These are phyloP conservation scores for Periconia digitata DNA, from an alignment of 2,329 filamentous ascomycete genomes.

Conservation along the genomic window DNA sequence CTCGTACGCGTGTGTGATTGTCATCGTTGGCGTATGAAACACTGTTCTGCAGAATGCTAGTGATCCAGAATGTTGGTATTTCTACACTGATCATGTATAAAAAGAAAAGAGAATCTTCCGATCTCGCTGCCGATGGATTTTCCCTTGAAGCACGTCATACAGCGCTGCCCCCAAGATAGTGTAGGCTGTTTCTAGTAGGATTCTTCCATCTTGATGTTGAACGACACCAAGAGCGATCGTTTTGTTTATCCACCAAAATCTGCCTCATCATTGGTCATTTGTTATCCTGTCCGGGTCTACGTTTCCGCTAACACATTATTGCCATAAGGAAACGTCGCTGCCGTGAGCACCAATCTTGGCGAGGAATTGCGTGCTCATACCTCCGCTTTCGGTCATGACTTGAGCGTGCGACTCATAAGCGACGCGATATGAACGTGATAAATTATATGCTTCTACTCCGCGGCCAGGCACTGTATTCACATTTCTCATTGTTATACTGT, in stretches of 20 bases:
- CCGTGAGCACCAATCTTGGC: conserved; percentile 22
- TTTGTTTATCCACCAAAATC: not conserved
- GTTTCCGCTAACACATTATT: not conserved
- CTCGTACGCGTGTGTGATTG: too few relatives aligned
- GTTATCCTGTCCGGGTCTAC: not conserved
- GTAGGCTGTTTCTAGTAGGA: not conserved
- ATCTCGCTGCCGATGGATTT: not conserved
- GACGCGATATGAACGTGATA: not conserved
- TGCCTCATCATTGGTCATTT: not conserved
- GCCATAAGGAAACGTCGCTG: not conserved
- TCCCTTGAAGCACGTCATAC: not conserved
- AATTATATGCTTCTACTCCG: not conserved
- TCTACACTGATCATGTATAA: too few relatives aligned
- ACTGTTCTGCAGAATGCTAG: too few relatives aligned
- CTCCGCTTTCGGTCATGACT: conserved; percentile 14
- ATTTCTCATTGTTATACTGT: too few relatives aligned
- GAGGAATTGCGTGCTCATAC: conserved; percentile 27
- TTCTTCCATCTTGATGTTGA: not conserved
- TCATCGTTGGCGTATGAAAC: too few relatives aligned
- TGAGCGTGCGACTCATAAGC: conserved; percentile 6
- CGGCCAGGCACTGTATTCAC: not conserved
- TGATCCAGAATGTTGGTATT: too few relatives aligned
- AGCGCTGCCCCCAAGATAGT: not conserved
- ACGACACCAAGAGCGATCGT: not conserved
- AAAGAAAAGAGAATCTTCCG: not conserved